Base-by-base conservation (phyloP, 768 basidiomycete genomes). In the Lactifluus piperatus region DNA sequence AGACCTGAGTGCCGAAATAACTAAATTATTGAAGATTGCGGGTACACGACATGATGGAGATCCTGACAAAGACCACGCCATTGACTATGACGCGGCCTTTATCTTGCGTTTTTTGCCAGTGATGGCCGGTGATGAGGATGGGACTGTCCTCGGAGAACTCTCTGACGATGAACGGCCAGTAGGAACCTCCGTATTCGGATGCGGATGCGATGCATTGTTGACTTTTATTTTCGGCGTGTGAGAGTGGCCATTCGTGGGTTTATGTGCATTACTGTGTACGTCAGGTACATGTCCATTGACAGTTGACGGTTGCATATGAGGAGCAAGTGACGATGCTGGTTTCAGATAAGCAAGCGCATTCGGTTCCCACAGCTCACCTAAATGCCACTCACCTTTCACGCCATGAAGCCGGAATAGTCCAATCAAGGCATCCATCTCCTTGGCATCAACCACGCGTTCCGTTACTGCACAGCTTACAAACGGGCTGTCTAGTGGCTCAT, bases 71-170 rank as follows among this genome's bases (percentile, higher is more conserved):
- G 34, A 30, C 55, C 41, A 47, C 20, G 45, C 27, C 46, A 48
- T 37, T 41, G 13, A 34, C 44, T 56, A 56, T 41, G 43, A 53
- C 26, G 68, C 71, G 18, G 74, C 59, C 8, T 74, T 73, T 66
- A 80, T 82, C 72, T 82, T 83, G 60, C 82, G 75, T 68, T 84
- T 84, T 70, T 76, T 80, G 27, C 80, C 78, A 56, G 75, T 76
- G 36, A 70, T 66, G 20, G 70, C 44, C 22, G 69, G 62, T 22
- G 74, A 53, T 10, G 69, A 32, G 22, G 34, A 32, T 39, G 41
- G 32, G 13, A 22, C 24, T 26, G 36, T 41, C 53, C 53, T 51
- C 16, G 56, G 22, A 11, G 55, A 34, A 24, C 36, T 55, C n/a
- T 37, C 61, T 0, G 58, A 62, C 20, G 62, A 56, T 20, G 51